Conservation (phyloP, 1,284 basidiomycete species). For the Pisolithus thermaeus region DNA sequence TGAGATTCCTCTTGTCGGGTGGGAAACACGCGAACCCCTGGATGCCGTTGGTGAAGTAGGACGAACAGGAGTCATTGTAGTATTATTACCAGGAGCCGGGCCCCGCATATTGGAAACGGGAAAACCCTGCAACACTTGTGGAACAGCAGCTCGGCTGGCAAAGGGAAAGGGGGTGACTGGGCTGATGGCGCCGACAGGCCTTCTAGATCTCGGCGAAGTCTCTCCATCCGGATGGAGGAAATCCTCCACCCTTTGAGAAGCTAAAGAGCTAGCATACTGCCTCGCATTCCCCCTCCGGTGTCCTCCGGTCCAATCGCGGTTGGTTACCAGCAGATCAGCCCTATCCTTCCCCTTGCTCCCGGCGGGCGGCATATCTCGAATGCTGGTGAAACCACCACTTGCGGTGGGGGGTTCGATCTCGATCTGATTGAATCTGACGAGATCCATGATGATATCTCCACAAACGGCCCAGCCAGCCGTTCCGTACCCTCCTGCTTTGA, state of each 20-base stretch:
- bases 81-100: neutral
- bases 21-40: neutral
- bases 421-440: slow-evolving; percentile 60
- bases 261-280: slow-evolving; percentile 47
- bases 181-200: slow-evolving; percentile 40
- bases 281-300: slow-evolving; percentile 48
- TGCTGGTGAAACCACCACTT: slow-evolving; percentile 50
- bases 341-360: slow-evolving; percentile 52
- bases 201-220: slow-evolving; percentile 20
- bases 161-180: slow-evolving; percentile 22
- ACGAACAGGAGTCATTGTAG: neutral
- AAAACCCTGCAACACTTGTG: slow-evolving; percentile 8
- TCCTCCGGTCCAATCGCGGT: slow-evolving; percentile 33
- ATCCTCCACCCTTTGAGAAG: slow-evolving; percentile 47
- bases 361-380: slow-evolving; percentile 45
- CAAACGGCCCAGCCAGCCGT: slow-evolving; percentile 84
- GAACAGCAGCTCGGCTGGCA: neutral
- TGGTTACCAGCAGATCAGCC: slow-evolving; percentile 10
- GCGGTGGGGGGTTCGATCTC: slow-evolving; percentile 57
- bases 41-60: neutral
- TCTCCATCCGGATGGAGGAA: slow-evolving; percentile 45
- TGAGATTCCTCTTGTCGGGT: neutral
- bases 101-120: neutral
- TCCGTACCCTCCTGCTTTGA: slow-evolving; percentile 85
- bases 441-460: slow-evolving; percentile 79